These are phyloP conservation scores for Boletus edulis DNA, from an alignment of 768 basidiomycete genomes.

Conservation along the genomic window DNA sequence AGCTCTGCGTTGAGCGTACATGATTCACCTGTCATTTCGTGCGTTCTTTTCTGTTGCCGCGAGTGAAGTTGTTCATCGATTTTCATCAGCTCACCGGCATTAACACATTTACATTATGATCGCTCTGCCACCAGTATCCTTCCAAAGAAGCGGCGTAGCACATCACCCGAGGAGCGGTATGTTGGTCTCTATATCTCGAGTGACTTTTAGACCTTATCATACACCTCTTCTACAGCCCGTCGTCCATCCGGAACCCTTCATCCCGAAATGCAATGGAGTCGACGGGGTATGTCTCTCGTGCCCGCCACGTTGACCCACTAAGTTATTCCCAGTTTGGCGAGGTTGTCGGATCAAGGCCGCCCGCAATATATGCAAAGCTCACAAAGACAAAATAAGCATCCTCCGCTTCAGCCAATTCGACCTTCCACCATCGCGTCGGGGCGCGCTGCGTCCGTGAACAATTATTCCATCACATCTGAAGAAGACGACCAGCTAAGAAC, in stretches of 20 bases:
- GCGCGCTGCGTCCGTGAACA: constrained; percentile 17
- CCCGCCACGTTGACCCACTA: constrained; percentile 3
- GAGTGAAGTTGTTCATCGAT: constrained; percentile 15
- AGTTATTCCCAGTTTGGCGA: constrained; percentile 20
- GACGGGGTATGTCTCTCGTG: constrained; percentile 24
- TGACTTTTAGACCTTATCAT: constrained; percentile 11
- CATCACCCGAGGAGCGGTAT: constrained; percentile 30
- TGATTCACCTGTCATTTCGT: constrained; percentile 31
- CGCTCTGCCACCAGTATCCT: constrained; percentile 29
- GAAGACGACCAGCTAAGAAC: constrained; percentile 30
- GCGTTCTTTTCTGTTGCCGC: constrained; percentile 21
- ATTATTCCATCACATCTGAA: constrained; percentile 23
- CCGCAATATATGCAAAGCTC: constrained; percentile 7
- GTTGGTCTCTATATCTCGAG: constrained; percentile 5
- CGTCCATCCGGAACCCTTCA: constrained; percentile 14
- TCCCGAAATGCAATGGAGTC: constrained; percentile 22
- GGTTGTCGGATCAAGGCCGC: constrained; percentile 19
- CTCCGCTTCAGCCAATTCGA: constrained; percentile 4
- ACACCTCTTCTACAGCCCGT: constrained; percentile 7
- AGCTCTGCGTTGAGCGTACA: constrained; percentile 28
- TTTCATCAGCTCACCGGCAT: constrained; percentile 27
- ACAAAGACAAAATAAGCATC: constrained; percentile 12
- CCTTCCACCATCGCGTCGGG: constrained; percentile 3
- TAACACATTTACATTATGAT: constrained; percentile 24
- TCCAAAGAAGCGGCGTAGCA: constrained; percentile 33